Base-by-base conservation (phyloP, 73 alveolate genomes). In the Paramecium octaurelia region DNA sequence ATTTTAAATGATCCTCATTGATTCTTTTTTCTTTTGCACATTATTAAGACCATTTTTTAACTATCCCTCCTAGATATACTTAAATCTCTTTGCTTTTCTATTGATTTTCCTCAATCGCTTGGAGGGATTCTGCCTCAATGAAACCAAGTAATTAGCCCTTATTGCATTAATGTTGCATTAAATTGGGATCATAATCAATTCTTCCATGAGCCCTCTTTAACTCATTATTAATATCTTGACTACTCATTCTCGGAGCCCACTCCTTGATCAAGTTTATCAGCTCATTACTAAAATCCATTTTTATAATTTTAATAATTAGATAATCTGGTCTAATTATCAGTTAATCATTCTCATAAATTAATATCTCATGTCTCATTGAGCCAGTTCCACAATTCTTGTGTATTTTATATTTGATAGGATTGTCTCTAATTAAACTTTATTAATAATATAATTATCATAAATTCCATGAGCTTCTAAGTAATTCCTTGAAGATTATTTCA, bases 1-100 rank as follows among this genome's bases (percentile, higher is more conserved):
- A 69, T 73, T 80, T 80, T 48, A 80, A 80, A 31, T 80, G 75
- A 48, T 80, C 91, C 29, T 48, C 57, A 43, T 46, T 42, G 7
- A 80, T 42, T n/a, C 73, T 80, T 44, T 80, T 44, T 23, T 80
- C 91, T 4, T 80, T 80, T 2, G 91, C 91, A 80, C 46, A 31
- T 31, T 80, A 29, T 80, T 44, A 80, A 43, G 91, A 80, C 91
- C 91, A 80, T 8, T 48, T 42, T 80, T 46, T 80, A n/a, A 80
- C 91, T 42, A 80, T 80, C 2, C 44, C 91, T 6, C 57, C 44
- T 21, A 80, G 24, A 31, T 80, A 48, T 8, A 14, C 58, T 44
- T 31, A 24, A 44, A 44, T 46, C 24, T 80, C 91, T 20, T 46
- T 80, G 46, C 75, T 80, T 35, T 80, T 42, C 23, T 80, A 80